Percentiles rank a stretch among this genome's conserved stretches.
Evolutionary conservation across 2,329 filamentous ascomycete genomes (phyloP).

Genomic region (Fusarium tanahbumbuense): DNA sequence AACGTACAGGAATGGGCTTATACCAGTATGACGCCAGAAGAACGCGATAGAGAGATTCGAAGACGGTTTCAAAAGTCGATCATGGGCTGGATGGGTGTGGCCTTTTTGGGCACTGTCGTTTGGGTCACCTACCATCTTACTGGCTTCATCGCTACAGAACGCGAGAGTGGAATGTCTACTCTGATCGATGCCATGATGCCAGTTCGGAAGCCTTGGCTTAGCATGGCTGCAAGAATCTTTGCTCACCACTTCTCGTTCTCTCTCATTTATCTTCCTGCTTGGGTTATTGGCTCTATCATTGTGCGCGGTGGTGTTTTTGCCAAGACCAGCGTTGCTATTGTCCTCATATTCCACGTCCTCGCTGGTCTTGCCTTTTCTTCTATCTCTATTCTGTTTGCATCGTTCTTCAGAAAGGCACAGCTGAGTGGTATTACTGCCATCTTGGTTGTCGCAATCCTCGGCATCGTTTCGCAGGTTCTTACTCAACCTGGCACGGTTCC

Average conservation of each 20-base stretch:
- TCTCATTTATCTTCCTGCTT: constrained; percentile 82
- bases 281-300: constrained; percentile 80
- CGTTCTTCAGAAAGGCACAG: constrained; percentile 88
- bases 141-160: constrained; percentile 85
- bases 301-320: constrained; percentile 72
- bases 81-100: constrained; percentile 80
- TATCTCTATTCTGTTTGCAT: constrained; percentile 82
- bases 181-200: constrained; percentile 94
- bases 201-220: constrained; percentile 77
- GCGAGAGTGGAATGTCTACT: constrained; percentile 88
- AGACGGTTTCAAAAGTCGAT: constrained; percentile 76
- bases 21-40: constrained; percentile 75
- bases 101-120: constrained; percentile 82
- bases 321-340: constrained; percentile 71
- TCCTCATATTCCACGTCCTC: constrained; percentile 80
- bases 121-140: constrained; percentile 89
- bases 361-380: constrained; percentile 82
- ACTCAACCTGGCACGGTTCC: constrained; percentile 70
- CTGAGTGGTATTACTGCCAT: constrained; percentile 85
- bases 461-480: constrained; percentile 83
- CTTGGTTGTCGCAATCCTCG: constrained; percentile 78
- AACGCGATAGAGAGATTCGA: constrained; percentile 74
- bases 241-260: constrained; percentile 85
- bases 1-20: constrained; percentile 75
- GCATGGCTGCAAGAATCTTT: constrained; percentile 80